A percentile compares a stretch with the other conserved stretches of the same genome.
Conservation (phyloP, 345 rosid genomes). For the Brassica cretica region DNA sequence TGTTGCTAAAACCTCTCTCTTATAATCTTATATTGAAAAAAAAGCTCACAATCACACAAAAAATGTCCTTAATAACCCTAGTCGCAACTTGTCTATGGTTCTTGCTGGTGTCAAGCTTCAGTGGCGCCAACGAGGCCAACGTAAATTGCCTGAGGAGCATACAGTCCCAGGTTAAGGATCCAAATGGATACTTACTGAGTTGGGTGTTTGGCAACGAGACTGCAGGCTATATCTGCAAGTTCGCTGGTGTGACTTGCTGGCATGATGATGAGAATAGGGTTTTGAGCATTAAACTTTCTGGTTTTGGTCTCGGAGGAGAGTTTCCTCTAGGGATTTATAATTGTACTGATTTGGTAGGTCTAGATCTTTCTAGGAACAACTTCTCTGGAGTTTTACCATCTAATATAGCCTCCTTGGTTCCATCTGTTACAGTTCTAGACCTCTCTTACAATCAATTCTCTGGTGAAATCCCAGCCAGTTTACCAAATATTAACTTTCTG, state of each 20-base stretch:
- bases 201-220: background rate
- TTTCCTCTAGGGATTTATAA: conserved; percentile 58
- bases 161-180: background rate
- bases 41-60: background rate
- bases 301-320: conserved; percentile 60
- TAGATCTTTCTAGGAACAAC: conserved; percentile 64
- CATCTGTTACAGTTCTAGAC: conserved; percentile 41
- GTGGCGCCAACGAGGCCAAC: background rate
- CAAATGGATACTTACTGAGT: background rate
- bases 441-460: conserved; percentile 69
- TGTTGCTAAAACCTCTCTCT: background rate
- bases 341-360: conserved; percentile 52
- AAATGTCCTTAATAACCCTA: background rate
- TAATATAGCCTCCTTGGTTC: conserved; percentile 28
- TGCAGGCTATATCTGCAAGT: conserved; percentile 67
- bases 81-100: background rate
- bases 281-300: conserved; percentile 53
- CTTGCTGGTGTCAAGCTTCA: background rate
- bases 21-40: background rate
- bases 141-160: background rate
- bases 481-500: conserved; percentile 50
- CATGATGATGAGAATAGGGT: conserved; percentile 73
- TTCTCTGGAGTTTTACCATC: conserved; percentile 58
- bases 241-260: conserved; percentile 83
- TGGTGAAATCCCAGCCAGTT: conserved; percentile 44